A percentile compares a stretch with the other conserved stretches of the same genome.
Conservation (phyloP, 164 flowering plant species). For the Euptelea pleiosperma region DNA sequence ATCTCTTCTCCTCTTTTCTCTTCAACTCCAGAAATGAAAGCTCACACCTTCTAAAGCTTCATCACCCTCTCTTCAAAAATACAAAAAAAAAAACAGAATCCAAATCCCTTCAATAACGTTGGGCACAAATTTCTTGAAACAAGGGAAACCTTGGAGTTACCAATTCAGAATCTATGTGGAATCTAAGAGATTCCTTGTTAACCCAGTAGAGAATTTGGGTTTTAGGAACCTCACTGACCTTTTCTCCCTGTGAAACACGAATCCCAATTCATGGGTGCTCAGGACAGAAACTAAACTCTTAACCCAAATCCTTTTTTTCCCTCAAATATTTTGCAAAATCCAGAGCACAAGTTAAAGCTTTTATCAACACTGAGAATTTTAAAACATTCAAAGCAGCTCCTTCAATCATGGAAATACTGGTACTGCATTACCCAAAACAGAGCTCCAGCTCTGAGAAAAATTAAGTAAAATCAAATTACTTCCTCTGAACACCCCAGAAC, state of each 20-base stretch:
- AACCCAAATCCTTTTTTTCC: neutral
- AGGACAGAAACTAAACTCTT: no score
- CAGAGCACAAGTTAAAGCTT: neutral
- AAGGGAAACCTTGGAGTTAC: no score
- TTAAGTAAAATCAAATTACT: no score
- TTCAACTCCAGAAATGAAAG: conserved; percentile 4
- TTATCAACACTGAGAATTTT: neutral
- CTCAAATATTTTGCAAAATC: neutral
- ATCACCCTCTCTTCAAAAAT: no score
- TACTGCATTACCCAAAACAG: no score
- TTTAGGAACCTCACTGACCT: no score
- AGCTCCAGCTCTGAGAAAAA: no score
- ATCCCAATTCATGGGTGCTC: no score
- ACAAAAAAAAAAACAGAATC: neutral
- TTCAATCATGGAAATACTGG: no score
- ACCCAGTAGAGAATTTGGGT: neutral
- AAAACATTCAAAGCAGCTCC: no score
- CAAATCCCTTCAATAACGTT: neutral
- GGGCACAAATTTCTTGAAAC: neutral
- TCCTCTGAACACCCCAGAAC: no score
- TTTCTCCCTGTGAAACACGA: no score
- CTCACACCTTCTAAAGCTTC: neutral
- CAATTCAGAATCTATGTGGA: neutral
- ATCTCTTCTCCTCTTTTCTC: conserved; percentile 13
- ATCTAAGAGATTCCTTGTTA: neutral